phyloP scores from a whole-genome alignment of 23 red algal genomes.

The Pyropia haitanensis region DNA sequence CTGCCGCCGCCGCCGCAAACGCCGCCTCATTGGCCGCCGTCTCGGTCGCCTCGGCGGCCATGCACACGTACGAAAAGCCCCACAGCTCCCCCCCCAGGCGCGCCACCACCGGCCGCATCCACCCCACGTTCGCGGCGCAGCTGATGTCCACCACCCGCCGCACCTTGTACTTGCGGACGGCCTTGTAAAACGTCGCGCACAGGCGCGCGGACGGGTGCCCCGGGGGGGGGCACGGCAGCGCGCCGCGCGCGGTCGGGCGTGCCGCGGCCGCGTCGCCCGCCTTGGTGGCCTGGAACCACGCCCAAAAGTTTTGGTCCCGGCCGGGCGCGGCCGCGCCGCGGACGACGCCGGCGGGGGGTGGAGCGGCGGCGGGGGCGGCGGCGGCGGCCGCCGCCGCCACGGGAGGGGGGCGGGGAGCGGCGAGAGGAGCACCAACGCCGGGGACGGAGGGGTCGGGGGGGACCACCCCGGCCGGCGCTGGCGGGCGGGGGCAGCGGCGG shows the following conservation, averaged over 20 bases:
- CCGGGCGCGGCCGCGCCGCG: slow-evolving; percentile 6
- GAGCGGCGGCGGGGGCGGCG: no score
- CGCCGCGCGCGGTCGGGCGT: background rate
- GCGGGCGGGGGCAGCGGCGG: no score
- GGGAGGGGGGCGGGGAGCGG: no score
- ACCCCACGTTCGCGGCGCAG: background rate
- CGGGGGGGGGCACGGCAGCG: slow-evolving; percentile 13
- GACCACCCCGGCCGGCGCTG: no score
- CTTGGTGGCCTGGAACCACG: slow-evolving; percentile 67
- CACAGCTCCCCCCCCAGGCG: background rate
- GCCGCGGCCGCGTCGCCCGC: slow-evolving; percentile 13
- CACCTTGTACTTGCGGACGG: slow-evolving; percentile 6
- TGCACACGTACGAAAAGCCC: slow-evolving; percentile 1
- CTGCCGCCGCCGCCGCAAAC: background rate
- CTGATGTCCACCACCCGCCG: background rate
- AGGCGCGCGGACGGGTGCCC: no score
- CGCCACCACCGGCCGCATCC: background rate
- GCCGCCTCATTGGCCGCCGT: slow-evolving; percentile 1
- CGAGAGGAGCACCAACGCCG: no score
- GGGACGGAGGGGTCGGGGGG: no score
- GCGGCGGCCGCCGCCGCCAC: no score
- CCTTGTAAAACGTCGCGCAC: background rate
- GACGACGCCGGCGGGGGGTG: no score
- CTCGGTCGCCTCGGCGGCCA: background rate
- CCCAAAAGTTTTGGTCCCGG: slow-evolving; percentile 57